Percentiles rank a stretch among this genome's conserved stretches.
Conservation (phyloP, 768 basidiomycete genomes). For the Tricholoma matsutake region DNA sequence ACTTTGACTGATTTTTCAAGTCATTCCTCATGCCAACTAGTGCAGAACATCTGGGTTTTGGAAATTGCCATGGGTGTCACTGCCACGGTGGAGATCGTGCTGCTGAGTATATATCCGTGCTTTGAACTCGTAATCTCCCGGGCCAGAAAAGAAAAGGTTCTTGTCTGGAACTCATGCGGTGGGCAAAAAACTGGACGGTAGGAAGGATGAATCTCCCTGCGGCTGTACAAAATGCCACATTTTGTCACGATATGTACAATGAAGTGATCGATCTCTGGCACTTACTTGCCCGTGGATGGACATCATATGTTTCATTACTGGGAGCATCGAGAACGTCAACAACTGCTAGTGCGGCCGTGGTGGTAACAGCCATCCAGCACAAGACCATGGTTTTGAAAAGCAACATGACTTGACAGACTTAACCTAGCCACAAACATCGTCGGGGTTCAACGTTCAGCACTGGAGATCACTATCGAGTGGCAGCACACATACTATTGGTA, state of each 20-base stretch:
- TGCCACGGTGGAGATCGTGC: neutral
- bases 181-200: neutral
- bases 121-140: neutral
- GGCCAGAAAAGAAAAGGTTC: constrained; percentile 1
- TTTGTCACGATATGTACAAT: neutral
- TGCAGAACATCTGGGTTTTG: too few species aligned
- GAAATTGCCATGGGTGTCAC: too few species aligned
- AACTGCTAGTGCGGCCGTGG: neutral
- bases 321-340: neutral
- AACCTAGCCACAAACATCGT: too few species aligned
- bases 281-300: neutral
- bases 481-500: neutral
- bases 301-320: neutral
- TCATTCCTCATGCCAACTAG: too few species aligned
- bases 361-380: neutral
- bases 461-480: neutral
- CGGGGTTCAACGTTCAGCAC: neutral
- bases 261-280: neutral
- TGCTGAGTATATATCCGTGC: neutral
- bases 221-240: neutral
- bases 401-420: neutral
- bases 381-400: neutral
- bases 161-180: neutral
- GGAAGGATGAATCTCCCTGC: neutral
- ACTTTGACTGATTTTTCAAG: too few species aligned